These are phyloP conservation scores for Seiridium cupressi DNA, from an alignment of 2,329 filamentous ascomycete species.

Conservation along the genomic window DNA sequence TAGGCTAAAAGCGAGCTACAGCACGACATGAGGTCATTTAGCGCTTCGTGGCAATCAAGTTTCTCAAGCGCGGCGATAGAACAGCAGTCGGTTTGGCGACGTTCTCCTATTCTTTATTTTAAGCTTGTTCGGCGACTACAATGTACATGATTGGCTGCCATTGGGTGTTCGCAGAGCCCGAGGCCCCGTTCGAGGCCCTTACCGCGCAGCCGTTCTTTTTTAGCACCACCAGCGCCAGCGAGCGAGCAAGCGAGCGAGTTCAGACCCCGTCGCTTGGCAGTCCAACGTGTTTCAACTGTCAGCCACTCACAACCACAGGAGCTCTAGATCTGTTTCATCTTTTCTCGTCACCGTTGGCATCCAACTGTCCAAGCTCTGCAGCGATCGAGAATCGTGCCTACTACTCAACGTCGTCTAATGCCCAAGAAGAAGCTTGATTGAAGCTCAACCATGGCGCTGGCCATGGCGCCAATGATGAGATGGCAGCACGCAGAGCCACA, in stretches of 20 bases:
- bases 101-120: background rate
- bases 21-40: background rate
- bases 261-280: background rate
- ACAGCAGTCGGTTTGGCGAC: background rate
- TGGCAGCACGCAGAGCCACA: background rate
- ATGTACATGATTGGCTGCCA: background rate
- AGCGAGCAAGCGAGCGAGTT: background rate
- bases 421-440: background rate
- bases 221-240: background rate
- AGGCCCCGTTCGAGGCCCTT: background rate
- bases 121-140: background rate
- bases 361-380: background rate
- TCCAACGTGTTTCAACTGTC: conserved; percentile 6
- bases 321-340: background rate
- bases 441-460: background rate
- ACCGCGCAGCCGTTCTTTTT: background rate
- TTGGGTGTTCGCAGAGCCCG: background rate
- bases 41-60: too few relatives aligned
- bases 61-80: background rate
- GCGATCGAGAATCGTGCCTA: background rate
- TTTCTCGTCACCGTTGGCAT: background rate
- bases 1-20: background rate
- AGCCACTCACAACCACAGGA: conserved; percentile 1
- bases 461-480: background rate
- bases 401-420: too few relatives aligned